A percentile compares a stretch with the other conserved stretches of the same genome.
Conservation (phyloP, 2,329 filamentous ascomycete species). For the Exophiala calicioides region DNA sequence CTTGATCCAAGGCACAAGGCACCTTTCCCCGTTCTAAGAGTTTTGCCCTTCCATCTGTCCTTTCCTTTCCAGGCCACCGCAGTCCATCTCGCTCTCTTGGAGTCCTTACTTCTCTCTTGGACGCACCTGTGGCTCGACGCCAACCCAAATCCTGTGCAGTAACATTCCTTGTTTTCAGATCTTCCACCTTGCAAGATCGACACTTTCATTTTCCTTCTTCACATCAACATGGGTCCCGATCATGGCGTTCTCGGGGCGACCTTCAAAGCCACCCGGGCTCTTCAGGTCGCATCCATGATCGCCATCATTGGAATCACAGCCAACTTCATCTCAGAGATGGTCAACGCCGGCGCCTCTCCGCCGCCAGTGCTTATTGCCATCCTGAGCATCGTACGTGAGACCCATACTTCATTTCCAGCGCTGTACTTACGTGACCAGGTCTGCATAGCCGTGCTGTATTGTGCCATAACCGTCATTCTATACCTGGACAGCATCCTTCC, state of each 20-base stretch:
- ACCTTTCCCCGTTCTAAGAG: background rate
- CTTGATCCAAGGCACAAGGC: background rate
- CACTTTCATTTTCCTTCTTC: slow-evolving; percentile 6
- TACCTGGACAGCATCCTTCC: slow-evolving; percentile 76
- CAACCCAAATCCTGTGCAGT: slow-evolving; percentile 1
- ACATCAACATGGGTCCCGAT: slow-evolving; percentile 35
- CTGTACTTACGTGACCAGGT: slow-evolving; percentile 57
- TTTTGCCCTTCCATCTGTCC: no score
- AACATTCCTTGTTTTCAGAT: slow-evolving; percentile 2
- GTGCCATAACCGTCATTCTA: slow-evolving; percentile 76
- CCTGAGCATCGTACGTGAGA: slow-evolving; percentile 74
- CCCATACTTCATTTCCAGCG: no score
- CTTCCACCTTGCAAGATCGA: no score
- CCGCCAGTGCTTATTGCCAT: slow-evolving; percentile 76
- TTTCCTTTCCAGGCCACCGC: slow-evolving; percentile 3
- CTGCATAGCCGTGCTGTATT: slow-evolving; percentile 76
- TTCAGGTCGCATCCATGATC: slow-evolving; percentile 72
- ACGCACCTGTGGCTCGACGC: slow-evolving; percentile 3
- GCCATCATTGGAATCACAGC: slow-evolving; percentile 76
- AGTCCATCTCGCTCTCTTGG: slow-evolving; percentile 2
- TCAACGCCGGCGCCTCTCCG: slow-evolving; percentile 63
- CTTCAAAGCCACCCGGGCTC: slow-evolving; percentile 71
- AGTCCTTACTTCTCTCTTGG: slow-evolving; percentile 1
- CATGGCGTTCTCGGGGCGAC: slow-evolving; percentile 75
- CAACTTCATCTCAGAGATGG: slow-evolving; percentile 79